A percentile compares a stretch with the other conserved stretches of the same genome.
phyloP scores from a whole-genome alignment of 1,284 basidiomycete species.

The Cryptococcus depauperatus region DNA sequence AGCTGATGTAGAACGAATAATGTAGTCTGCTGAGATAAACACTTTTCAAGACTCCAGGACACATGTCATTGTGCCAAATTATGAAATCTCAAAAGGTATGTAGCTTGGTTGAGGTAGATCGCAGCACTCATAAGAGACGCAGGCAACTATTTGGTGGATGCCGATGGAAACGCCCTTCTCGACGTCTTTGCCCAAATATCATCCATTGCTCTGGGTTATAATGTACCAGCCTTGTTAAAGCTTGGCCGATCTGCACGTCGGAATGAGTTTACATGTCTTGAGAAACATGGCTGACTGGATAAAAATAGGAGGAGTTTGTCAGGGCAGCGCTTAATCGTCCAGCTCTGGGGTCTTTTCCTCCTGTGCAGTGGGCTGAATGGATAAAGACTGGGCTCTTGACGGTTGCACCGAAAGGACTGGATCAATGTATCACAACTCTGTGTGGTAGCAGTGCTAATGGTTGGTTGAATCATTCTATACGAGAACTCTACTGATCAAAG shows the following conservation, averaged over 20 bases:
- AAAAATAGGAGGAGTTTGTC: conserved; percentile 23
- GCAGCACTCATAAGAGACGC: not conserved
- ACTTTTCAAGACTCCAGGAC: conserved; percentile 45
- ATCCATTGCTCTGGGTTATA: conserved; percentile 48
- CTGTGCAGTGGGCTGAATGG: conserved; percentile 46
- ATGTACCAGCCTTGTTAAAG: conserved; percentile 47
- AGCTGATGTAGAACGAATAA: not conserved
- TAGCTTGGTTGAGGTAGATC: not conserved
- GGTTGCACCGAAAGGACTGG: conserved; percentile 49
- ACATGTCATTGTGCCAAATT: conserved; percentile 44
- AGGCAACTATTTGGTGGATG: conserved; percentile 51
- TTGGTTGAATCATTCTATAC: conserved; percentile 38
- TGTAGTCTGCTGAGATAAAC: conserved; percentile 27
- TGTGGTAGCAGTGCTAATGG: conserved; percentile 44
- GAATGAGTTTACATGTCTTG: not conserved
- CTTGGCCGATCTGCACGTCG: conserved; percentile 27
- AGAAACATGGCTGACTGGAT: not conserved
- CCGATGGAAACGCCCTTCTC: conserved; percentile 50
- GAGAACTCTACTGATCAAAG: not conserved
- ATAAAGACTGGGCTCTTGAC: conserved; percentile 48
- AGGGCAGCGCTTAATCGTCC: conserved; percentile 48
- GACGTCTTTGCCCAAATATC: conserved; percentile 52
- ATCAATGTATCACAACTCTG: conserved; percentile 46
- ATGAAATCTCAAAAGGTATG: conserved; percentile 29
- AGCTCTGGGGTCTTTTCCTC: conserved; percentile 51